Base-by-base conservation (phyloP, 768 basidiomycete genomes). In the Lyophyllum atratum region DNA sequence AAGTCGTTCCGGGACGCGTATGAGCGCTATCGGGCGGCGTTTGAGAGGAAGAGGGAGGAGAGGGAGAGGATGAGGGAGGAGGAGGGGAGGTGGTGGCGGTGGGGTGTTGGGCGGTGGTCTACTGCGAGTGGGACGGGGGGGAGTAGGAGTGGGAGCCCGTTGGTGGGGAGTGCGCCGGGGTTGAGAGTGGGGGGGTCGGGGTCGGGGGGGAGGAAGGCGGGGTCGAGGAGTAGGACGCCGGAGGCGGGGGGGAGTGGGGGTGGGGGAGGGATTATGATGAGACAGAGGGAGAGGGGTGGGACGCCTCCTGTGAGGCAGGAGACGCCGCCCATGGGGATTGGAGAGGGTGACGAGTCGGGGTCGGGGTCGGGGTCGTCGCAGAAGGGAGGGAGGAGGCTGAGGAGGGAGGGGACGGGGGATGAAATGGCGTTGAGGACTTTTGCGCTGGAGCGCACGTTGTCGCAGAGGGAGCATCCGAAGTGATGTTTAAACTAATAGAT, bases 1-100 rank as follows among this genome's bases (percentile, higher is more conserved):
- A 81, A 82, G 50, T 66, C 71, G 19, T 98, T 98, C 71, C 80
- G 91, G 22, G 97, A 98, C 54, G 82, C 89, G 0, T 99, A 99
- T 73, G 95, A 98, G 70, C 84, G 93, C 15, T 94, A 98, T 72
- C 84, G 96, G 21, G 77, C 85, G 9, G 87, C 86, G 28, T 98
- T 97, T 71, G 96, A 98, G 74, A 76, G 87, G 49, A 78, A 82
- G 61, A 74, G 93, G 24, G 86, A 86, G 59, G 89, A 89, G 64
- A 80, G 81, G 52, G 82, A 83, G 60, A 56, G 66, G 59, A 89
- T 89, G 64, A 80, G 81, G 52, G 82, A 82, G 59, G 56, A 63
- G 56, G 68, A 65, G 68, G 66, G 26, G 74, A 71, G 73, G 66
- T 68, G 52, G 71, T 68, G 19, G 69, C 65, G 62, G 31, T 76